These are phyloP conservation scores for Chrysanthemum lavandulifolium DNA, from an alignment of 129 eudicot genomes.

Conservation along the genomic window DNA sequence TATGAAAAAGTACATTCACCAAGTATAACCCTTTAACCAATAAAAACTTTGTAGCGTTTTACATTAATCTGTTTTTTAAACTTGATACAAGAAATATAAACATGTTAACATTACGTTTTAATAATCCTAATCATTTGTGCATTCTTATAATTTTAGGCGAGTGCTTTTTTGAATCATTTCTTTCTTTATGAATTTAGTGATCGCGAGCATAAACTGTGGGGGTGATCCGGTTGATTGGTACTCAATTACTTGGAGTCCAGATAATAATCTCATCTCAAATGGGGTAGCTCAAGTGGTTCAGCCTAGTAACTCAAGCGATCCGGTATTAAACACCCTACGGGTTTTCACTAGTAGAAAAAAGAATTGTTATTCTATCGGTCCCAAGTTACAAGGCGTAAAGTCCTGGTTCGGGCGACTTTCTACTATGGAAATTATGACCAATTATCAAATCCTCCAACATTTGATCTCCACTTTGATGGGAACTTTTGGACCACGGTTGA, in stretches of 20 bases:
- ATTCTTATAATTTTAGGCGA: too few relatives aligned
- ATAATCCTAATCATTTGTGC: too few relatives aligned
- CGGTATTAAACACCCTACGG: conserved; percentile 20
- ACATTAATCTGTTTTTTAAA: too few relatives aligned
- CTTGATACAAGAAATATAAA: not conserved
- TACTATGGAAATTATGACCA: conserved; percentile 40
- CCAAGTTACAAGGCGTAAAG: conserved; percentile 17
- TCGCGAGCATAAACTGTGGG: conserved; percentile 37
- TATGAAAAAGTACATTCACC: too few relatives aligned
- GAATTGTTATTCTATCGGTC: conserved; percentile 23
- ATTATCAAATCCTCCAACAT: conserved; percentile 32
- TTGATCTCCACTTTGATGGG: conserved; percentile 44
- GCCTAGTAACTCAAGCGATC: conserved; percentile 2
- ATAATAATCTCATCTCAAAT: conserved; percentile 10
- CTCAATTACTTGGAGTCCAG: conserved; percentile 16
- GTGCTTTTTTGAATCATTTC: not conserved
- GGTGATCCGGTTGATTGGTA: not conserved
- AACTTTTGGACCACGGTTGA: conserved; percentile 30
- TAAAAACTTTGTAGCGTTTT: too few relatives aligned
- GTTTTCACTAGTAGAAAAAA: conserved; percentile 29
- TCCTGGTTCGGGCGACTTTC: conserved; percentile 32
- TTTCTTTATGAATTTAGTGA: conserved; percentile 15
- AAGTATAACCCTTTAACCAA: too few relatives aligned
- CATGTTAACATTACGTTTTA: too few relatives aligned
- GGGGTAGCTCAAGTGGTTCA: conserved; percentile 28